Evolutionary conservation across 345 rosid genomes (phyloP).

Genomic region (Orychophragmus violaceus): DNA sequence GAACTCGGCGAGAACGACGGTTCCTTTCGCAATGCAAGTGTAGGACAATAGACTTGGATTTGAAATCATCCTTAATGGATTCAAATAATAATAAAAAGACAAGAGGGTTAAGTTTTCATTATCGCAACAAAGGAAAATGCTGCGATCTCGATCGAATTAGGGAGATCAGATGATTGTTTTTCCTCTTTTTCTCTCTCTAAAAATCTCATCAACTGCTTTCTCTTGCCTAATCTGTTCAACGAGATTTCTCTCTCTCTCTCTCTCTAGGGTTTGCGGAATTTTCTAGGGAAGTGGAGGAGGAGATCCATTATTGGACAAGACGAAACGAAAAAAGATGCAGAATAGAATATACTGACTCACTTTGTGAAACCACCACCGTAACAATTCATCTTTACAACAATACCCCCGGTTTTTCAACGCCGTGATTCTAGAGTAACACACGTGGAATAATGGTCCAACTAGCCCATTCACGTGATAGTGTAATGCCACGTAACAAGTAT

Average conservation of each 20-base stretch:
- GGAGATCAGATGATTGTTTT: neutral
- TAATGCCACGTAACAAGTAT: neutral
- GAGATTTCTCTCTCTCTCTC: neutral
- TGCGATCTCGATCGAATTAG: conserved; percentile 9
- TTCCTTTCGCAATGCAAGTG: conserved; percentile 65
- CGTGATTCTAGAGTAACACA: conserved; percentile 1
- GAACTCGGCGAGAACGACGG: conserved; percentile 55
- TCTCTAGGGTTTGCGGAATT: conserved; percentile 28
- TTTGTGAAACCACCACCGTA: neutral
- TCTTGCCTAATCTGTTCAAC: neutral
- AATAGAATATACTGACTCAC: conserved; percentile 10
- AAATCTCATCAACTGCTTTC: neutral
- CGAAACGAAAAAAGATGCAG: neutral
- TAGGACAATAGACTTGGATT: conserved; percentile 51
- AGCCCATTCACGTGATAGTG: neutral
- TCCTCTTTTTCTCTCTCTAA: neutral
- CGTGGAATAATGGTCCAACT: neutral
- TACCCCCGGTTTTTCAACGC: neutral
- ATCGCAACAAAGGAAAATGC: conserved; percentile 14
- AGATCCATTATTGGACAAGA: conserved; percentile 31
- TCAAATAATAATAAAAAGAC: too few relatives aligned
- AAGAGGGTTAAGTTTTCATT: conserved; percentile 14
- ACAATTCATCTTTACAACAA: neutral
- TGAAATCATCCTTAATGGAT: conserved; percentile 41
- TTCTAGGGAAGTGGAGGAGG: conserved; percentile 17